A percentile compares a stretch with the other conserved stretches of the same genome.
Conservation (phyloP, 2,329 filamentous ascomycete species). For the Aspergillus pseudonomiae region DNA sequence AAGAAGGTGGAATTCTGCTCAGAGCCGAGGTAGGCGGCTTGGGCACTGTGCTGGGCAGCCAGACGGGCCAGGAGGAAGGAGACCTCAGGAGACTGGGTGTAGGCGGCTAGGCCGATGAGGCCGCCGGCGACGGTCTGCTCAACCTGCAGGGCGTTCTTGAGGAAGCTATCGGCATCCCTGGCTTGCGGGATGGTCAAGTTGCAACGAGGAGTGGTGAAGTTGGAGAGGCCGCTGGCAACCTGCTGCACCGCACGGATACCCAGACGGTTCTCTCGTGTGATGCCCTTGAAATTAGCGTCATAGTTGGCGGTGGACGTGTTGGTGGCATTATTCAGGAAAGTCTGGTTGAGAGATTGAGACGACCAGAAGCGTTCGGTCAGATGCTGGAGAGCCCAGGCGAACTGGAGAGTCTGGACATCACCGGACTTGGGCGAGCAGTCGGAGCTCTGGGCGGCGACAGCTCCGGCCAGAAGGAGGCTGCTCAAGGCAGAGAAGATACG, state of each 20-base stretch:
- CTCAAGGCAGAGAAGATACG: conserved; percentile 22
- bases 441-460: conserved; percentile 19
- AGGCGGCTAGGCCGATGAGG: conserved; percentile 32
- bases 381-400: conserved; percentile 27
- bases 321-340: conserved; percentile 23
- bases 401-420: conserved; percentile 27
- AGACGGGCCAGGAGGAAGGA: conserved; percentile 34
- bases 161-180: conserved; percentile 20
- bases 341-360: conserved; percentile 25
- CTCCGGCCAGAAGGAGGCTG: conserved; percentile 25
- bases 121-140: conserved; percentile 27
- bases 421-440: conserved; percentile 24
- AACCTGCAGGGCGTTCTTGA: conserved; percentile 24
- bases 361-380: conserved; percentile 30
- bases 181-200: conserved; percentile 25
- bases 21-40: conserved; percentile 26
- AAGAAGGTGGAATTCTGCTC: conserved; percentile 21
- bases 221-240: conserved; percentile 17
- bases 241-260: conserved; percentile 29
- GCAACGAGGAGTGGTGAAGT: conserved; percentile 26
- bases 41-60: conserved; percentile 29
- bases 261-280: conserved; percentile 29
- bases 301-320: conserved; percentile 25
- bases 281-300: conserved; percentile 26
- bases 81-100: conserved; percentile 33